Evolutionary conservation across 345 rosid genomes (phyloP).

Genomic region (Heritiera fomes): DNA sequence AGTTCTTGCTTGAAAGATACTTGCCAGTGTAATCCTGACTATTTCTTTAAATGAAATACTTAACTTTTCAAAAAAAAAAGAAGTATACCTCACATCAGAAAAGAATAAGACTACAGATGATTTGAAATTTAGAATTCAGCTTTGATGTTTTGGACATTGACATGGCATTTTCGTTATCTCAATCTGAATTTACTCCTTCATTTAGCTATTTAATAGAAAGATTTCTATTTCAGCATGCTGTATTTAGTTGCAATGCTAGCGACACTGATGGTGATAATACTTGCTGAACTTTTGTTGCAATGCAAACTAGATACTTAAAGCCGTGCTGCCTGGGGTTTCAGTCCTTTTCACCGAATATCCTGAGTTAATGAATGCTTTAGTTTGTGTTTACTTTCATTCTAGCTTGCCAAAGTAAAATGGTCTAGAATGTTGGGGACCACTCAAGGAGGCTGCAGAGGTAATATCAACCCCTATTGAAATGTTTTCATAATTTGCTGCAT

Average conservation of each 20-base stretch:
- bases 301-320: constrained; percentile 65
- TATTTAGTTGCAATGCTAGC: background rate
- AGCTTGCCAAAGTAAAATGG: constrained; percentile 64
- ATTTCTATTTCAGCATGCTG: background rate
- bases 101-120: background rate
- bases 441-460: constrained; percentile 78
- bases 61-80: too few species aligned
- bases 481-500: background rate
- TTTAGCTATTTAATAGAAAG: background rate
- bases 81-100: constrained; percentile 23
- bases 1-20: too few species aligned
- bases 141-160: background rate
- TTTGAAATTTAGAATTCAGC: background rate
- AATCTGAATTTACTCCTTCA: background rate
- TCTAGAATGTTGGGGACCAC: constrained; percentile 83
- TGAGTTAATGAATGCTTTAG: constrained; percentile 65
- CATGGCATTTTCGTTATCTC: background rate
- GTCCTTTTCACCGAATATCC: constrained; percentile 63
- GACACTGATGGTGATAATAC: background rate
- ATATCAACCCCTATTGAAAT: background rate
- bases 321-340: constrained; percentile 79
- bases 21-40: too few species aligned
- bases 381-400: constrained; percentile 86
- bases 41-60: too few species aligned
- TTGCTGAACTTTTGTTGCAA: constrained; percentile 14